Evolutionary conservation across 73 alveolate species (phyloP).

Genomic region (Stentor roeselii): DNA sequence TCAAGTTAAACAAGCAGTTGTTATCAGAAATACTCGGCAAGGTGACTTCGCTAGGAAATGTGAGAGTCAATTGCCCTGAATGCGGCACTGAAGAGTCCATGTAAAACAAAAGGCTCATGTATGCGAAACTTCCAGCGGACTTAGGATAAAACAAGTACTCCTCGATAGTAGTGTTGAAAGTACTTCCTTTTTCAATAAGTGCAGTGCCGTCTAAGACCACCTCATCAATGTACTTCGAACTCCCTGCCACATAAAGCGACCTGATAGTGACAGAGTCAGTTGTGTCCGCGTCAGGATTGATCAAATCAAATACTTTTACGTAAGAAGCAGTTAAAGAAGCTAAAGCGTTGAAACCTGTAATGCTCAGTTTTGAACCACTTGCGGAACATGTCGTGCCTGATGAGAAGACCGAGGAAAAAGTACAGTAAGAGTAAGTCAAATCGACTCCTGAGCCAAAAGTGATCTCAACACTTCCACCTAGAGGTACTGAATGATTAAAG

Average conservation of each 20-base stretch:
- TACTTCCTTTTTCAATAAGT: neutral
- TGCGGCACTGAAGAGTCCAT: conserved; percentile 14
- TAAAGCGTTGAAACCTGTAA: neutral
- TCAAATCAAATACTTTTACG: neutral
- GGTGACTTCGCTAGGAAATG: neutral
- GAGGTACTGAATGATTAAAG: neutral
- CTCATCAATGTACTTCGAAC: neutral
- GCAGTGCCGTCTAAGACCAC: neutral
- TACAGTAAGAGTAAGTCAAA: neutral
- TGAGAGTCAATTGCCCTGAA: neutral
- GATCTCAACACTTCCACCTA: neutral
- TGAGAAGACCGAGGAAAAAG: neutral
- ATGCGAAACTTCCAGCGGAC: neutral
- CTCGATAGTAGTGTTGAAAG: neutral
- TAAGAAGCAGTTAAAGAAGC: neutral
- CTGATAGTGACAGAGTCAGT: neutral
- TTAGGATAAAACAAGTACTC: neutral
- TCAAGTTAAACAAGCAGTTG: neutral
- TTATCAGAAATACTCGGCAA: neutral
- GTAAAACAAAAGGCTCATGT: neutral
- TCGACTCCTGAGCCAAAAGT: neutral
- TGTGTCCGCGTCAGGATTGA: neutral
- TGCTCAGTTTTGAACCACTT: neutral
- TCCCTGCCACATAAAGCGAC: neutral
- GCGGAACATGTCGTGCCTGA: neutral